Conservation (phyloP, 2,329 filamentous ascomycete species). For the Talaromyces rugulosus region DNA sequence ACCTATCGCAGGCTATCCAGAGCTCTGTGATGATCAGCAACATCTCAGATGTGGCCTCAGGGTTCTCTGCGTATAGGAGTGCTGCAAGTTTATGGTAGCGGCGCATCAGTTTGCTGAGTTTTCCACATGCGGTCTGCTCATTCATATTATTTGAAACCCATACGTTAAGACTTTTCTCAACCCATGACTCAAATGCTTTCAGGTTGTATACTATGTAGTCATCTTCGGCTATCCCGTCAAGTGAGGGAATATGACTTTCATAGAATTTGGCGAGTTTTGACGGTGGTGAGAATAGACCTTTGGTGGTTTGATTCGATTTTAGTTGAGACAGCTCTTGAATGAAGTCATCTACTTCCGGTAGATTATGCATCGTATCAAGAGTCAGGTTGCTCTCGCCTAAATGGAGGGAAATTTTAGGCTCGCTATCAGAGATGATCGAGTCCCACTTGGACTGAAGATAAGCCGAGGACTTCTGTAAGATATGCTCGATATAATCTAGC, state of each 20-base stretch:
- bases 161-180: not conserved
- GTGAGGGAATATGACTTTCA: not conserved
- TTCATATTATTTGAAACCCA: not conserved
- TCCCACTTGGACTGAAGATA: not conserved
- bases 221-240: not conserved
- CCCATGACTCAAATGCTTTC: conserved; percentile 1
- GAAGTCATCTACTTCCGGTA: not conserved
- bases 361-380: not conserved
- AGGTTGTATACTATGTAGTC: not conserved
- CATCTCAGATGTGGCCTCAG: conserved; percentile 52
- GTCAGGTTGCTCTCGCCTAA: not conserved
- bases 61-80: conserved; percentile 35
- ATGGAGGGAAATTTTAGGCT: not conserved
- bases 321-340: not conserved
- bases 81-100: not conserved
- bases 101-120: not conserved
- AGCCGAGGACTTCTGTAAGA: not conserved
- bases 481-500: not conserved
- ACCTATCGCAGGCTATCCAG: conserved; percentile 56
- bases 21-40: conserved; percentile 54
- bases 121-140: not conserved
- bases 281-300: not conserved
- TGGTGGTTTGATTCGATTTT: not conserved
- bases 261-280: not conserved
- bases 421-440: not conserved